phyloP scores from a whole-genome alignment of 2,329 filamentous ascomycete species.

The Simplicillium sp. region DNA sequence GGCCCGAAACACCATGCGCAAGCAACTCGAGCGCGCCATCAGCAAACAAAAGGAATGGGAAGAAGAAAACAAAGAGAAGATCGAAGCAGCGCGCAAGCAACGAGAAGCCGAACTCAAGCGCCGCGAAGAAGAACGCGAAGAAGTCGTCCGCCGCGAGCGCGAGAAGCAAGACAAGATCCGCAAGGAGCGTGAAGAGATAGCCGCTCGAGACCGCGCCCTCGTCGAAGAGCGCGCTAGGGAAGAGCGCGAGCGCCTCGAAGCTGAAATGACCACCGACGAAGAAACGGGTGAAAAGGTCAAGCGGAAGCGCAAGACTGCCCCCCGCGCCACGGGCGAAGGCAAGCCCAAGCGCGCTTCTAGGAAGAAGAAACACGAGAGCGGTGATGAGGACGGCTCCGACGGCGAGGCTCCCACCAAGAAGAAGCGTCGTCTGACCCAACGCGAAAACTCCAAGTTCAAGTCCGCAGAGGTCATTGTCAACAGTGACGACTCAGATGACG shows the following conservation, averaged over 20 bases:
- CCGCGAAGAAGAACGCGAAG: slow-evolving; percentile 67
- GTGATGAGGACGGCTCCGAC: slow-evolving; percentile 30
- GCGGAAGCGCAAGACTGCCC: slow-evolving; percentile 57
- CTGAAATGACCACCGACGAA: slow-evolving; percentile 71
- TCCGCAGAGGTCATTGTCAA: slow-evolving; percentile 76
- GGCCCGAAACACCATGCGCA: slow-evolving; percentile 89
- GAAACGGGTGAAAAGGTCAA: slow-evolving; percentile 77
- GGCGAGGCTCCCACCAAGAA: slow-evolving; percentile 46
- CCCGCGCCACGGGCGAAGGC: slow-evolving; percentile 25
- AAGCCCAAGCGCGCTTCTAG: slow-evolving; percentile 36
- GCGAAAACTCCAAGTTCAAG: slow-evolving; percentile 64
- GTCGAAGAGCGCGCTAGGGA: slow-evolving; percentile 70
- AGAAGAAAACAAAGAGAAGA: slow-evolving; percentile 80
- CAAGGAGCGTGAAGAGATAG: slow-evolving; percentile 77
- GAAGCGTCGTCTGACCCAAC: slow-evolving; percentile 44
- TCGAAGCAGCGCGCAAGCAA: slow-evolving; percentile 68
- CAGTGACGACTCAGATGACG: slow-evolving; percentile 50
- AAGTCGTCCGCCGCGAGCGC: slow-evolving; percentile 57
- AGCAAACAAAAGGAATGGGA: slow-evolving; percentile 85
- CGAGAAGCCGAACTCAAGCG: slow-evolving; percentile 72
- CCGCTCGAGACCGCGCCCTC: slow-evolving; percentile 63
- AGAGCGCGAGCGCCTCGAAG: slow-evolving; percentile 45
- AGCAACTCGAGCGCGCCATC: slow-evolving; percentile 78
- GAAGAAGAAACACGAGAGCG: slow-evolving; percentile 48
- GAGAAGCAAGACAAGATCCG: slow-evolving; percentile 72